A percentile compares a stretch with the other conserved stretches of the same genome.
phyloP scores from a whole-genome alignment of 768 basidiomycete genomes.

The Russula sp. region DNA sequence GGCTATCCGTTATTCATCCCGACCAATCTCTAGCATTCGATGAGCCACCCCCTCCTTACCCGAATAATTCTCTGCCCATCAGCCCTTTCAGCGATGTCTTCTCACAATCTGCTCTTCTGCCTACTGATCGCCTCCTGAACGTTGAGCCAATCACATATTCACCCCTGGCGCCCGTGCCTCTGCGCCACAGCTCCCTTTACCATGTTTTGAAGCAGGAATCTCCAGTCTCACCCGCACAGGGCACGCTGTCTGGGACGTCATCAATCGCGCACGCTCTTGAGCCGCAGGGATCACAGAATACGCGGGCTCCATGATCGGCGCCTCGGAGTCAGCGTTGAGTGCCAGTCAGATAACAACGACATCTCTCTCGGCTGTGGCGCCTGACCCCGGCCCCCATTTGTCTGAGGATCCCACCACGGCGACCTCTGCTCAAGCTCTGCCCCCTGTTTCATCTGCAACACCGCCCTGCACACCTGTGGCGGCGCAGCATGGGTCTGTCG shows the following conservation, averaged over 20 bases:
- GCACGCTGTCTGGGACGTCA: constrained; percentile 13
- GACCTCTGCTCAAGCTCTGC: not conserved
- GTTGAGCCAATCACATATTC: constrained; percentile 3
- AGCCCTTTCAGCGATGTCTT: constrained; percentile 6
- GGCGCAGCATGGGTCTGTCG: constrained; percentile 9
- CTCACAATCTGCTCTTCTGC: constrained; percentile 3
- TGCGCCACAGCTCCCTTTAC: constrained; percentile 26
- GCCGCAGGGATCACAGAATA: constrained; percentile 15
- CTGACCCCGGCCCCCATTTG: not conserved
- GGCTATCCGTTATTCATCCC: not conserved
- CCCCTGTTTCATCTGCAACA: constrained; percentile 12
- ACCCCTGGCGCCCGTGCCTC: constrained; percentile 24
- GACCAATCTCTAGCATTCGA: constrained; percentile 9
- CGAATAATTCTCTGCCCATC: constrained; percentile 4
- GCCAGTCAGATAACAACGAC: not conserved
- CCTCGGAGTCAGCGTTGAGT: not conserved
- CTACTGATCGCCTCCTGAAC: not conserved
- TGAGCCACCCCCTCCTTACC: constrained; percentile 25
- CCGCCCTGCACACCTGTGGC: not conserved
- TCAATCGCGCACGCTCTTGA: constrained; percentile 23
- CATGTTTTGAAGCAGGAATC: constrained; percentile 23
- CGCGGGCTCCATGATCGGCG: not conserved
- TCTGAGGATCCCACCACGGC: not conserved
- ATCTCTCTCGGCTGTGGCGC: not conserved
- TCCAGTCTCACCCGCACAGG: constrained; percentile 3